phyloP scores from a whole-genome alignment of 768 basidiomycete species.

The Kwoniella dejecticola region DNA sequence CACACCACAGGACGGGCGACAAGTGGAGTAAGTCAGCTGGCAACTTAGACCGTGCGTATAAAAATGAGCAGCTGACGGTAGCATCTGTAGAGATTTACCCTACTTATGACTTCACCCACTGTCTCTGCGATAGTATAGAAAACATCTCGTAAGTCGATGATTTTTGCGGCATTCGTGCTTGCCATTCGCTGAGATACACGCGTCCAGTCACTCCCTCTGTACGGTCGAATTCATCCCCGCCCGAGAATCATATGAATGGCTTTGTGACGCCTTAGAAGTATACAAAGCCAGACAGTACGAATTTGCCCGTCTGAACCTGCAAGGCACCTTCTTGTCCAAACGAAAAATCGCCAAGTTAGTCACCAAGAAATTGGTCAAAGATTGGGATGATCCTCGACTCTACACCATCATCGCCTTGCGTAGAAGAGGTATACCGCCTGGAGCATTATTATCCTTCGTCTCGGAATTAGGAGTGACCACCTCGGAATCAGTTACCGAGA shows the following conservation, averaged over 20 bases:
- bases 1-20: slow-evolving; percentile 88
- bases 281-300: slow-evolving; percentile 98
- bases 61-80: too few relatives aligned
- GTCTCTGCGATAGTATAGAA: slow-evolving; percentile 95
- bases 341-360: slow-evolving; percentile 90
- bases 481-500: slow-evolving; percentile 77
- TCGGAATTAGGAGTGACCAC: slow-evolving; percentile 92
- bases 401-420: slow-evolving; percentile 96
- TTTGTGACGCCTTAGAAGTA: slow-evolving; percentile 94
- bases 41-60: too few relatives aligned
- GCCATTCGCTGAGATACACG: too few relatives aligned
- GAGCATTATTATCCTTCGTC: slow-evolving; percentile 90
- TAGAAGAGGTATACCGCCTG: slow-evolving; percentile 93
- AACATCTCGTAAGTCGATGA: slow-evolving; percentile 83
- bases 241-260: slow-evolving; percentile 97
- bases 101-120: slow-evolving; percentile 98
- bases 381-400: slow-evolving; percentile 97
- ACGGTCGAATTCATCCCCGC: slow-evolving; percentile 94
- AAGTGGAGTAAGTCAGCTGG: slow-evolving; percentile 70
- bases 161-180: too few relatives aligned
- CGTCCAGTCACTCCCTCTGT: slow-evolving; percentile 85
- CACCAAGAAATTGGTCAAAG: slow-evolving; percentile 75
- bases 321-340: slow-evolving; percentile 95
- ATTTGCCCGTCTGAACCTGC: slow-evolving; percentile 86
- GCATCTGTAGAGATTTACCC: slow-evolving; percentile 83